phyloP scores from a whole-genome alignment of 495 filamentous ascomycete genomes.

The Penicillium manginii region DNA sequence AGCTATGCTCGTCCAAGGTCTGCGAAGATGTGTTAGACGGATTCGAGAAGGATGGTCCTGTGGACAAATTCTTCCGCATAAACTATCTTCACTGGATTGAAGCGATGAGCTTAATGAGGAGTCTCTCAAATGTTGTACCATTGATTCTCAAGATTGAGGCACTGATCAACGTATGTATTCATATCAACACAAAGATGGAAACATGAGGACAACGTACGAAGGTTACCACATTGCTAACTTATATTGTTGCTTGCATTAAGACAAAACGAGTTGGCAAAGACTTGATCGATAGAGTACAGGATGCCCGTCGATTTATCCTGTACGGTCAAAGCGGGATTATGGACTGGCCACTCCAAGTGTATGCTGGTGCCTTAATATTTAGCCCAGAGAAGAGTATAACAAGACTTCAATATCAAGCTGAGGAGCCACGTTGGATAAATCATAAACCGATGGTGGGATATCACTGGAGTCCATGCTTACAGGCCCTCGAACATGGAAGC shows the following conservation, averaged over 20 bases:
- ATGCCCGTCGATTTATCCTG: slow-evolving; percentile 30
- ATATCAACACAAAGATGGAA: too few relatives aligned
- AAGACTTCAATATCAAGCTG: slow-evolving; percentile 14
- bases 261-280: too few relatives aligned
- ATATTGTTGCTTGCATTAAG: too few relatives aligned
- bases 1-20: not conserved
- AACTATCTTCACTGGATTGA: slow-evolving; percentile 6
- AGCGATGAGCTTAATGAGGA: not conserved
- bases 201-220: too few relatives aligned
- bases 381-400: slow-evolving; percentile 29
- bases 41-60: not conserved
- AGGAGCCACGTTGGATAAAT: slow-evolving; percentile 23
- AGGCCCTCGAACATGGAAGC: slow-evolving; percentile 29
- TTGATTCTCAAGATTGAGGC: not conserved
- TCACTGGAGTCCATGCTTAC: slow-evolving; percentile 26
- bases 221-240: too few relatives aligned
- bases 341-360: slow-evolving; percentile 35
- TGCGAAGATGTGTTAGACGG: not conserved
- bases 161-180: slow-evolving; percentile 1
- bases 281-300: not conserved
- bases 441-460: slow-evolving; percentile 17
- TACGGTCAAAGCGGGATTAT: slow-evolving; percentile 30
- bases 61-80: not conserved
- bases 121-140: not conserved
- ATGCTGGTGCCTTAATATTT: slow-evolving; percentile 37